Conservation (phyloP, 495 filamentous ascomycete genomes). For the Podospora pseudoanserina region DNA sequence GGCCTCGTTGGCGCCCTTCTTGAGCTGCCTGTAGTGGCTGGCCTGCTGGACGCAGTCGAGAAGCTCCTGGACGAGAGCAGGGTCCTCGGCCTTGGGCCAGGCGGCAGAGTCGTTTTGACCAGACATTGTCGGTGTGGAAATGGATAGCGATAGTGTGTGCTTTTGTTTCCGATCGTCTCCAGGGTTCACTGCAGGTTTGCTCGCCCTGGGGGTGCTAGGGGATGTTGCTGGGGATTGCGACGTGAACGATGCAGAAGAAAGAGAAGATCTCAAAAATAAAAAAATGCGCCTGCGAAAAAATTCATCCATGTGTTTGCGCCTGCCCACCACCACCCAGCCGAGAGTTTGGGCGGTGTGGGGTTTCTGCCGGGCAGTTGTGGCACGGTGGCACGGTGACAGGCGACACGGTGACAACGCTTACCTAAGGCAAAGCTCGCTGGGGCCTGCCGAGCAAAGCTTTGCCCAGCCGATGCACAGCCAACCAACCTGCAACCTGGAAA, state of each 20-base stretch:
- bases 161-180: conserved; percentile 17
- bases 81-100: conserved; percentile 82
- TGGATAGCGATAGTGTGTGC: conserved; percentile 4
- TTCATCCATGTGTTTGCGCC: not conserved
- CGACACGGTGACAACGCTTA: not conserved
- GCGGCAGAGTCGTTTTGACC: conserved; percentile 56
- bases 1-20: conserved; percentile 71
- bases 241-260: conserved; percentile 2
- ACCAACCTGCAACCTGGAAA: conserved; percentile 42
- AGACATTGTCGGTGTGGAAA: conserved; percentile 40
- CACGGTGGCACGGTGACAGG: not conserved
- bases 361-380: conserved; percentile 6
- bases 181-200: conserved; percentile 34
- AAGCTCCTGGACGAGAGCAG: conserved; percentile 70
- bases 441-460: conserved; percentile 26
- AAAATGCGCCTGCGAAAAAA: conserved; percentile 11
- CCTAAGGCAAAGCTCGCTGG: conserved; percentile 3
- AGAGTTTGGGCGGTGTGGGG: conserved; percentile 13
- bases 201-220: conserved; percentile 27
- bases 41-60: conserved; percentile 88
- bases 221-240: conserved; percentile 14
- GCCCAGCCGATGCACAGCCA: conserved; percentile 23
- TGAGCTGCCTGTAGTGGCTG: conserved; percentile 76
- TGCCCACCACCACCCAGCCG: not conserved
- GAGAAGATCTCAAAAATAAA: conserved; percentile 9